Percentiles rank a stretch among this genome's conserved stretches.
Conservation (phyloP, 768 basidiomycete genomes). For the Tricholoma hemisulphureum region DNA sequence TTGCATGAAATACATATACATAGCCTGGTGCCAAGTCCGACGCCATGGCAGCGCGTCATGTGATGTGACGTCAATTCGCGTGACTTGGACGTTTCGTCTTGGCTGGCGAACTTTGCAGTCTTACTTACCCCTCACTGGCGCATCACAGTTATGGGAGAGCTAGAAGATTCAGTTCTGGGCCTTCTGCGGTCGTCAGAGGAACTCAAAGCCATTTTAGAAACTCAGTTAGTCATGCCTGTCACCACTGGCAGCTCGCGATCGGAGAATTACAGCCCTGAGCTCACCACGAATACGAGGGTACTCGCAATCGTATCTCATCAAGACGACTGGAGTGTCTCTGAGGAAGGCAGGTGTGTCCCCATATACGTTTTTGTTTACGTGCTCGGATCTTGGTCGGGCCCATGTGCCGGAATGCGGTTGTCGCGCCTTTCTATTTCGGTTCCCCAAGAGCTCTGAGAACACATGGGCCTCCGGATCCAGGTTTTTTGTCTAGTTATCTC, state of each 20-base stretch:
- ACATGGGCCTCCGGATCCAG: not conserved
- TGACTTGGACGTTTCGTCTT: not conserved
- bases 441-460: not conserved
- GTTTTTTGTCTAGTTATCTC: not conserved
- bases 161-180: constrained; percentile 11
- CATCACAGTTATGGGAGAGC: not conserved
- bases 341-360: constrained; percentile 53
- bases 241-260: not conserved
- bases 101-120: not conserved
- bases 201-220: constrained; percentile 43
- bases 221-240: constrained; percentile 23
- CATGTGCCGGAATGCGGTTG: not conserved
- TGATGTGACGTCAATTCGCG: not conserved
- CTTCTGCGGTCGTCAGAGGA: constrained; percentile 39
- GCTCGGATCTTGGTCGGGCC: not conserved
- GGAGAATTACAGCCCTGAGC: constrained; percentile 6
- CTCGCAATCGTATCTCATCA: constrained; percentile 53
- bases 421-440: not conserved
- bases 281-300: constrained; percentile 32
- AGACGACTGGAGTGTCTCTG: constrained; percentile 39
- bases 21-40: not conserved
- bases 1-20: not conserved
- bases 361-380: constrained; percentile 4
- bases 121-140: no score
- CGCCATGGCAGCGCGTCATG: not conserved